Evolutionary conservation across 169 alveolate genomes (phyloP), one percentile per base, ranked within the genome.

Genomic region (Theileria orientalis): DNA sequence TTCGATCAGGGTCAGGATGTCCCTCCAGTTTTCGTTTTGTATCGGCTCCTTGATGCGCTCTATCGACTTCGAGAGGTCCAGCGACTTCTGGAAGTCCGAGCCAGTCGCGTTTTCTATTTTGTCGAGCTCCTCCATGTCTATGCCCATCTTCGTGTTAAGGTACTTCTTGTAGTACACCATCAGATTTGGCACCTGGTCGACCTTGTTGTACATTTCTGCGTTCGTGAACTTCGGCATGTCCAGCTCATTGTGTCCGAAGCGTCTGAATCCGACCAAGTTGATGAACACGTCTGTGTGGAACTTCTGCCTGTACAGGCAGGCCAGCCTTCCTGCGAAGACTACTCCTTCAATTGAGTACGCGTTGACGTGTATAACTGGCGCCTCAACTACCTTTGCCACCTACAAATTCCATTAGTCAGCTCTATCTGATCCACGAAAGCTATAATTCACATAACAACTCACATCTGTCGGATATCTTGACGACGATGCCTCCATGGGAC

Each of bases 211-310:
- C 95, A 95, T 94, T 32, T 84, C 78, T 3, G 99, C 98, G 72
- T 96, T 90, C 6, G 99, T 96, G 87, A 95, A 95, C 63, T 86
- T 90, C 41, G 99, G 99, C 95, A 94, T 92, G 83, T 96, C 99
- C 33, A 95, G 92, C 64, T 95, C 98, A 82, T 95, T 95, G 85
- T 96, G 98, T 1, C 99, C 98, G 57, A 70, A 84, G 59, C 94
- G 90, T 68, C 98, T 80, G 87, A 94, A 96, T 19, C 98, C 98
- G 21, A 96, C 92, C 6, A 96, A 35, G 77, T 96, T 98, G 19
- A 96, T 84, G 47, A 95, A 92, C 9, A 95, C 96, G 69, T 95
- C 98, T 29, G 84, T 87, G 33, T 94, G 83, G 85, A 94, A 96
- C 77, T 73, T 90, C 66, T 85, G 84, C 69, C 98, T 90, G 74